phyloP scores from a whole-genome alignment of 1,139 yeast species.

The Protomyces inundatus region DNA sequence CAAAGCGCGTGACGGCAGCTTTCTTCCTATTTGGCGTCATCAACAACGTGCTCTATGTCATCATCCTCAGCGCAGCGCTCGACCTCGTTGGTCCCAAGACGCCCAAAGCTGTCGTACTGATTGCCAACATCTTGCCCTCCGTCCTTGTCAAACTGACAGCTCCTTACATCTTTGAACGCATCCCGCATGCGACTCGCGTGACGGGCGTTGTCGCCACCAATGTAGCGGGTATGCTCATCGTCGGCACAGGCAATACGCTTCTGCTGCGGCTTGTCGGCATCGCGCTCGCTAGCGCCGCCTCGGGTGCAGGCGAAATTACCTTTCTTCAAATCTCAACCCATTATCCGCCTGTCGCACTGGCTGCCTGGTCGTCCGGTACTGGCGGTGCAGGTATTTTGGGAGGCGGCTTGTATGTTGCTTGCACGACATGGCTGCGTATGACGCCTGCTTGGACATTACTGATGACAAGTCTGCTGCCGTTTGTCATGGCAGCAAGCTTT shows the following conservation, averaged over 20 bases:
- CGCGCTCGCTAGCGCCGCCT: constrained; percentile 71
- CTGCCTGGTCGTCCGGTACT: constrained; percentile 90
- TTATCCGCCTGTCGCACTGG: constrained; percentile 55
- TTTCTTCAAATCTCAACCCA: constrained; percentile 77
- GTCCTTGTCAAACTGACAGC: constrained; percentile 64
- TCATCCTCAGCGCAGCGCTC: constrained; percentile 48
- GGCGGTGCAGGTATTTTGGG: constrained; percentile 93
- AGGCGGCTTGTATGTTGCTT: constrained; percentile 46
- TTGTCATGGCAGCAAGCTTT: constrained; percentile 43
- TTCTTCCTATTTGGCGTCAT: constrained; percentile 83
- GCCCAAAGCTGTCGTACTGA: constrained; percentile 78
- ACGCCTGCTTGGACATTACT: constrained; percentile 45
- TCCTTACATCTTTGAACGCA: constrained; percentile 42
- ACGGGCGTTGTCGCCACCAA: constrained; percentile 55
- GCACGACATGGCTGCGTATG: constrained; percentile 53
- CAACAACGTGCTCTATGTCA: constrained; percentile 85
- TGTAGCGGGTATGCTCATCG: constrained; percentile 66
- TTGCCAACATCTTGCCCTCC: constrained; percentile 85
- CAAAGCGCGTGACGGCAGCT: constrained; percentile 39
- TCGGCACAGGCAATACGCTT: constrained; percentile 47
- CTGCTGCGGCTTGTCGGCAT: constrained; percentile 58
- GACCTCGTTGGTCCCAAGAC: constrained; percentile 78
- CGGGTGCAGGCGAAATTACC: constrained; percentile 87
- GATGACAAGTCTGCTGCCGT: constrained; percentile 40
- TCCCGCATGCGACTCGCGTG: constrained; percentile 44